Percentiles rank a stretch among this genome's conserved stretches.
phyloP scores from a whole-genome alignment of 2,329 filamentous ascomycete genomes.

The Escovopsis weberi region DNA sequence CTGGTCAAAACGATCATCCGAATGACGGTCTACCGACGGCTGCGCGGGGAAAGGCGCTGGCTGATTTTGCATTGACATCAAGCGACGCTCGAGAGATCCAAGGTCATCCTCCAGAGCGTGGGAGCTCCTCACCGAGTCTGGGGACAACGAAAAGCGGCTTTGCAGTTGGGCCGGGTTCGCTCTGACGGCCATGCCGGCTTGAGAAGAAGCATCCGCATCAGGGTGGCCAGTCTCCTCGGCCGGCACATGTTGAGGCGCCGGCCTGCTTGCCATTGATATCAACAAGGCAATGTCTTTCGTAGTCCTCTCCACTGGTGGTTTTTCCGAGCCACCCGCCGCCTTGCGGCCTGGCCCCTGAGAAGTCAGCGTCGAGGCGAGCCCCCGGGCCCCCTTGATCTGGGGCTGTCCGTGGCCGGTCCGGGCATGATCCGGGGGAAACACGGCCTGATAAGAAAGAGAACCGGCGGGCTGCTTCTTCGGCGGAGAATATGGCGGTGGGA shows the following conservation, averaged over 20 bases:
- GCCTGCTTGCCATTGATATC: neutral
- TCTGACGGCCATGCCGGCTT: neutral
- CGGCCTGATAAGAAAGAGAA: conserved; percentile 37
- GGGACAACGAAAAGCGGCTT: conserved; percentile 5
- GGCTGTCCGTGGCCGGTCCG: conserved; percentile 36
- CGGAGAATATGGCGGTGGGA: conserved; percentile 43
- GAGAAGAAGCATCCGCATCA: neutral
- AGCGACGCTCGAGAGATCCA: neutral
- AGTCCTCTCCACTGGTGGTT: neutral
- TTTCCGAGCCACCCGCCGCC: neutral
- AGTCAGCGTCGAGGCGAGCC: conserved; percentile 45
- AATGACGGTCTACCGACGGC: conserved; percentile 1
- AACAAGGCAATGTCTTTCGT: neutral
- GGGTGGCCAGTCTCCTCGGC: neutral
- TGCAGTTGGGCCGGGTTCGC: neutral
- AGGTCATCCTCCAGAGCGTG: neutral
- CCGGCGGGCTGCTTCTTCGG: conserved; percentile 22
- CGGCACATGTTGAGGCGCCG: neutral
- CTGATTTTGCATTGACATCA: conserved; percentile 1
- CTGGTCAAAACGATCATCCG: neutral
- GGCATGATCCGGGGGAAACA: conserved; percentile 41
- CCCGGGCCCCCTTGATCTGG: conserved; percentile 48
- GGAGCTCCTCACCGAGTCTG: conserved; percentile 1
- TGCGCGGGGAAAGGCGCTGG: conserved; percentile 2
- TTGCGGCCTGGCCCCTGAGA: conserved; percentile 26